A percentile compares a stretch with the other conserved stretches of the same genome.
Conservation (phyloP, 176 grass and related monocot genomes). For the Hordeum marinum region DNA sequence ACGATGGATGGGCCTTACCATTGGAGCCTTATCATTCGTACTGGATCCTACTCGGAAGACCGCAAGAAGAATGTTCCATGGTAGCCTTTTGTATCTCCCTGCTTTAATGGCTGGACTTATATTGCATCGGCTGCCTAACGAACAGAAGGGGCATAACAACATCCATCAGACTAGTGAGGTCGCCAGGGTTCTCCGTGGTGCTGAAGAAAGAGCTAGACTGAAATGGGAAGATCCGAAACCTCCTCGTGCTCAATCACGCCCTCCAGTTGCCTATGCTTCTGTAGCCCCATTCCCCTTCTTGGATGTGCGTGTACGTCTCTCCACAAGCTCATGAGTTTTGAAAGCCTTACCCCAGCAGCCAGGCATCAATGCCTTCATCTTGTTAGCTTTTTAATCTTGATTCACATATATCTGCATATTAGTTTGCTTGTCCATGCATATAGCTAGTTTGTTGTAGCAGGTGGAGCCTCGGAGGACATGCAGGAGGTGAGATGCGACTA, state of each 20-base stretch:
- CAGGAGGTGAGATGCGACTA: too few species aligned
- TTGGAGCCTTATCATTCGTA: slow-evolving; percentile 60
- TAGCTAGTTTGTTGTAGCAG: too few species aligned
- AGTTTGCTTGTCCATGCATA: too few species aligned
- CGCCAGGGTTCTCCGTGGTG: slow-evolving; percentile 22
- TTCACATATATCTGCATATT: too few species aligned
- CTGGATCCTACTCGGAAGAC: slow-evolving; percentile 57
- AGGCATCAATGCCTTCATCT: too few species aligned
- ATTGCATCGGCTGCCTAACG: slow-evolving; percentile 59
- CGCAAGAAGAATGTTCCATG: slow-evolving; percentile 90
- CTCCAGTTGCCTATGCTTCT: slow-evolving; percentile 82
- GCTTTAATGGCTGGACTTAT: slow-evolving; percentile 86
- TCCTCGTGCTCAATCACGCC: too few species aligned
- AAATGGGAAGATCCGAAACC: slow-evolving; percentile 19
- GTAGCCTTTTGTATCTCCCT: slow-evolving; percentile 87
- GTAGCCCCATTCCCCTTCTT: slow-evolving; percentile 84
- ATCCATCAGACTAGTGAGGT: slow-evolving; percentile 24
- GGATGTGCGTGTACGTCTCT: slow-evolving; percentile 50
- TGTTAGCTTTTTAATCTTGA: too few species aligned
- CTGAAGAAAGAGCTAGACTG: slow-evolving; percentile 20
- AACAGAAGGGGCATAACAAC: slow-evolving; percentile 33
- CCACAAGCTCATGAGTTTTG: slow-evolving; percentile 41
- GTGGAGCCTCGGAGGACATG: too few species aligned
- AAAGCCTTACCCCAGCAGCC: neutral
- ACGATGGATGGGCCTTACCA: slow-evolving; percentile 53